Base-by-base conservation (phyloP, 306 rosid species). In the Ammopiptanthus mongolicus region DNA sequence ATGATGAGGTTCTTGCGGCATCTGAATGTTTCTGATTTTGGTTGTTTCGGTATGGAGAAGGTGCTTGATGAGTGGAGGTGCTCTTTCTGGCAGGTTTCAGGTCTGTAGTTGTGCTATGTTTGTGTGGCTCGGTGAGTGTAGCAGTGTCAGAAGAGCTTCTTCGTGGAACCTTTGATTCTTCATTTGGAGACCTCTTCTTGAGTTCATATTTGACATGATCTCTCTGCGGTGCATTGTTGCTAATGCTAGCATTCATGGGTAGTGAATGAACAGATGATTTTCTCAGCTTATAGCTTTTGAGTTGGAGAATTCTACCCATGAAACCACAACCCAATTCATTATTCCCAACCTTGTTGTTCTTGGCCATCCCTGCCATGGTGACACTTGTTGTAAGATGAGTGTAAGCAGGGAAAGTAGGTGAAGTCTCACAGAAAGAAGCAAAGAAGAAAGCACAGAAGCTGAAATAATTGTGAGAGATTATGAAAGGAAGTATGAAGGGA, bases 241-340 rank as follows among this genome's bases (percentile, higher is more conserved):
- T n/a, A n/a, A n/a, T n/a, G n/a, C n/a, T 63, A 28, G 58, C 17
- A 48, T 53, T 86, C 15, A 91, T n/a, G 34, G 93, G 94, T 2
- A 95, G 82, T 34, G 97, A 95, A 84, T 88, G 88, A 39, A 92
- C 91, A 41, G 88, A 69, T 11, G 93, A 78, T 75, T 87, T 91
- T 77, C 84, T 90, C 5, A 83, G 72, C 87, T 78, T 86, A 23
- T 86, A 75, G 82, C 66, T 86, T 62, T 78, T 78, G 69, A 77
- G 84, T 18, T 76, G 86, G 81, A 92, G 86, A 80, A 95, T 74
- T 55, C 85, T 85, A 11, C 89, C 87, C 78, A 95, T 75, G 33
- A 90, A 83, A 15, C 96, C 96, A 80, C 97, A 92, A 11, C 90
- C 91, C 60, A 81, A 23, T 14, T 81, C 90, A 73, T n/a, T n/a